Evolutionary conservation across 768 basidiomycete genomes (phyloP), one percentile per base, ranked within the genome.

Genomic region (Gymnopilus junonius): DNA sequence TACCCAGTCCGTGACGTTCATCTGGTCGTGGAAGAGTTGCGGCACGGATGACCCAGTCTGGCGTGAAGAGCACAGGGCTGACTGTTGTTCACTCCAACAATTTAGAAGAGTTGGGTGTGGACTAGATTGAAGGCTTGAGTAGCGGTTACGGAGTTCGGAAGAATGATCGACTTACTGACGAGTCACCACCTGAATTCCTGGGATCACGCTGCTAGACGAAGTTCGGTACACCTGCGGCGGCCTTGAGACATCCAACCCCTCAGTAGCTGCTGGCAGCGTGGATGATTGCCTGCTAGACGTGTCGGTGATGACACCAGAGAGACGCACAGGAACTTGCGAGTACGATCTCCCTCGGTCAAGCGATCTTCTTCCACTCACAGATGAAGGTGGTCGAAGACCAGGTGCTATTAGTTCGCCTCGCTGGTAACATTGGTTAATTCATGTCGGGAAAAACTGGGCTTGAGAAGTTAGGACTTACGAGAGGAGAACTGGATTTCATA

Each of bases 41-140:
- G n/a, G 68, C 71, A 40, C 69, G 63, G 60, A 73, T 70, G 1
- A 78, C 77, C 35, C 76, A 69, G 4, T 83, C 79, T 5, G 85
- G 82, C 8, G 82, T 80, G 27, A 85, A 71, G 3, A 84, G 74
- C 1, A 80, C 75, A 0, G 76, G 77, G 48, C 81, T 75, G 2
- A 79, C 48, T 17, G 71, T 63, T 2, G 76, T 70, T 40, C 64
- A 53, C 57, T 73, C 63, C 1, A 82, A 82, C 15, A 64, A 29
- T 37, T 46, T 63, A 29, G 62, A 48, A n/a, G 58, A 60, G 3
- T 54, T 55, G 45, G n/a, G n/a, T n/a, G n/a, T n/a, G n/a, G n/a
- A n/a, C n/a, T n/a, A n/a, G n/a, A n/a, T n/a, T n/a, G n/a, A n/a
- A n/a, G n/a, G n/a, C n/a, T n/a, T n/a, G n/a, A n/a, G n/a, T n/a